Base-by-base conservation (phyloP, 2,329 filamentous ascomycete species). In the Penicillium oxalicum region DNA sequence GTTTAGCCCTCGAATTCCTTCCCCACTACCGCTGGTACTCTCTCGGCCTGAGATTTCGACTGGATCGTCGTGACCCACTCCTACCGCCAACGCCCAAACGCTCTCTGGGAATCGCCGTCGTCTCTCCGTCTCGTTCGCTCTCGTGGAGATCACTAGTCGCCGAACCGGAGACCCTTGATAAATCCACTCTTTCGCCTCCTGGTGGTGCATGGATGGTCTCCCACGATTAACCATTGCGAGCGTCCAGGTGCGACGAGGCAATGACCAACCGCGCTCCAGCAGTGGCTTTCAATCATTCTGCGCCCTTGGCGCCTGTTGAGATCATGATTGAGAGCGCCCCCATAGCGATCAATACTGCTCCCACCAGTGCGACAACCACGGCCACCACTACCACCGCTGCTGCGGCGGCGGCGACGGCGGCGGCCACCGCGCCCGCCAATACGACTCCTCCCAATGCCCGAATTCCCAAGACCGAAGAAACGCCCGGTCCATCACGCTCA, bases 241-340 rank as follows among this genome's bases (percentile, higher is more conserved):
- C 40, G 40, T 32, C 27, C 50, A 53, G 55, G 53, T 54, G 57
- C 60, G 29, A 53, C 52, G 54, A 64, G 65, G 65, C 61, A 57
- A 68, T 68, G 65, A 59, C 64, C 59, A 61, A 53, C 54, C 62
- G 55, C 61, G 52, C 60, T 51, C 55, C 63, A 53, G 52, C 45
- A 43, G 46, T 48, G 12, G 42, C 52, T 45, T 52, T 54, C 41
- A 57, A 60, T 41, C 54, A 64, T 64, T 54, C 58, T 54, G 56
- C 60, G 51, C 53, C 57, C 41, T 59, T 60, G 34, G 49, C 57
- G 47, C 53, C 53, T 44, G 51, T 61, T 47, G 58, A 62, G 37
- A 45, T 52, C 40, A 41, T 36, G 45, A 45, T 48, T 24, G 48
- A 56, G 11, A 45, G 13, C 43, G 48, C 34, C 41, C 48, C 56